phyloP scores from a whole-genome alignment of 2,329 filamentous ascomycete species.

The Lachnum nothofagi region DNA sequence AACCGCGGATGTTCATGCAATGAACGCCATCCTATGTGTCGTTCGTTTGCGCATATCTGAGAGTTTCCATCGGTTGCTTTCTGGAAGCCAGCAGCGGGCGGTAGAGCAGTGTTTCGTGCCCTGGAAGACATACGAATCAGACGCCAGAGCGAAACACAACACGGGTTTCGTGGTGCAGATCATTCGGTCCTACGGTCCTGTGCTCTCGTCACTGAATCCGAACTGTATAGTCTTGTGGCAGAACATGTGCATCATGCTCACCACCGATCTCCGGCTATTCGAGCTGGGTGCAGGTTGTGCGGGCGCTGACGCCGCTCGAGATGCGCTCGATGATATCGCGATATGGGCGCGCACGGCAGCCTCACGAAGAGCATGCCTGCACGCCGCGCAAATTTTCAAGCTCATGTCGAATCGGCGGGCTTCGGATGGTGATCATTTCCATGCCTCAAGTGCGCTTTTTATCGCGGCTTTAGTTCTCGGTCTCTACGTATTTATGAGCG shows the following conservation, averaged over 20 bases:
- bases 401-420: conserved; percentile 47
- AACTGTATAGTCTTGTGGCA: conserved; percentile 50
- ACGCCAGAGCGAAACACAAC: conserved; percentile 40
- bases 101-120: conserved; percentile 39
- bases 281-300: conserved; percentile 47
- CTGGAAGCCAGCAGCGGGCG: conserved; percentile 26
- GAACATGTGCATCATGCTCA: conserved; percentile 47
- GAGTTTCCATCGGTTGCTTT: conserved; percentile 40
- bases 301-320: conserved; percentile 42
- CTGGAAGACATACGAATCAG: conserved; percentile 43
- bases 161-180: conserved; percentile 35
- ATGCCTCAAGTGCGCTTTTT: conserved; percentile 46
- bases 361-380: conserved; percentile 45
- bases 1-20: conserved; percentile 29
- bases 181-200: conserved; percentile 38
- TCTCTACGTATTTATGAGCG: conserved; percentile 47
- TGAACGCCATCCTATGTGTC: conserved; percentile 36
- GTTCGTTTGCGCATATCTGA: conserved; percentile 40
- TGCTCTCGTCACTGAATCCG: conserved; percentile 40
- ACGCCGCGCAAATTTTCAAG: conserved; percentile 49
- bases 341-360: conserved; percentile 47
- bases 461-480: conserved; percentile 47
- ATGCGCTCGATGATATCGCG: conserved; percentile 46
- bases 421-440: conserved; percentile 47
- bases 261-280: conserved; percentile 48